Evolutionary conservation across 1,284 basidiomycete species (phyloP), one percentile per base, ranked within the genome.

Genomic region (Ganoderma leucocontextum): DNA sequence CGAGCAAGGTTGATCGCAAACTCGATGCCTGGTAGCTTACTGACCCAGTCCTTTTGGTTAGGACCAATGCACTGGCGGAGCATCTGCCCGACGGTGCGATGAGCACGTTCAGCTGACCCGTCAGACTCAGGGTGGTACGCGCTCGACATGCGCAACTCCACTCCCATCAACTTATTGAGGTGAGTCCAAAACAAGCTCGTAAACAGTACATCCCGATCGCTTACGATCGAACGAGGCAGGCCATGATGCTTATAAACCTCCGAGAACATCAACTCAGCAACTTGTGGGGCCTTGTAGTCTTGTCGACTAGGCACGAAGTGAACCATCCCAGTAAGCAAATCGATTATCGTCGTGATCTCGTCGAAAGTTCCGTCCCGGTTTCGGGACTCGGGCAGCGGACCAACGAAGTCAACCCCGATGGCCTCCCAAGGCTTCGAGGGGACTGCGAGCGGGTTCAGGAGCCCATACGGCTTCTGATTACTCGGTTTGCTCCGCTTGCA

Each of bases 41-140:
- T 19, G 0, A 78, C 81, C 82, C 82, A 84, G 64, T 83, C 79
- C 29, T 70, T 77, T 61, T 84, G 82, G 7, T 76, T 72, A 0
- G 64, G 58, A n/a, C 44, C 44, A 1, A 85, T 73, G 36, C 77
- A 80, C 38, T 78, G 75, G 0, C 82, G 44, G 1, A 84, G 62
- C 78, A 83, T 82, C 55, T 82, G 80, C 0, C 72, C 78, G 0
- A 83, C 67, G 0, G 80, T 82, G 0, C 76, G 66, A 62, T 83
- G 84, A 0, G 80, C 80, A 0, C 78, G 73, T 8, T 47, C 44
- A 1, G 44, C 44, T 2, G 44, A 47, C 1, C 44, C 44, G n/a
- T 47, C 44, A 1, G 79, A 81, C 63, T 86, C 74, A 0, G 83
- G 84, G 65, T 86, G 84, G 61, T 81, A 86, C 0, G 82, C 73